Conservation (phyloP, 108 stramenopile species). For the Chaetoceros tenuissimus region DNA sequence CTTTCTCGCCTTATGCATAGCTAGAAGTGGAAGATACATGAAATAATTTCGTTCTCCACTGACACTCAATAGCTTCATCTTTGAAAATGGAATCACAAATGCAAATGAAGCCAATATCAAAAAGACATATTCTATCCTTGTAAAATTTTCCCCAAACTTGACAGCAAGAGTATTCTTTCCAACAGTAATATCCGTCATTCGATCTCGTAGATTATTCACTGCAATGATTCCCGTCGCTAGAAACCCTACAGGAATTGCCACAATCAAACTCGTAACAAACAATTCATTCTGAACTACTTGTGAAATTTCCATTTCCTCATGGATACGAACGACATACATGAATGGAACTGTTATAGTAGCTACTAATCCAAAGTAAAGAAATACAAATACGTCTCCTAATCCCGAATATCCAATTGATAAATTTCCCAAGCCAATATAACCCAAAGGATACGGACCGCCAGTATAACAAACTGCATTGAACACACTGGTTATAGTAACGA, state of each 20-base stretch:
- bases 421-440: slow-evolving; percentile 71
- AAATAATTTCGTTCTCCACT: slow-evolving; percentile 2
- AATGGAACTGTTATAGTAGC: slow-evolving; percentile 68
- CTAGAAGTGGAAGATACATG: slow-evolving; percentile 45
- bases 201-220: slow-evolving; percentile 87
- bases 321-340: slow-evolving; percentile 17
- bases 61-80: neutral
- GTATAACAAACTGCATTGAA: slow-evolving; percentile 85
- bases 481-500: slow-evolving; percentile 43
- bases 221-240: slow-evolving; percentile 80
- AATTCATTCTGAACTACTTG: neutral
- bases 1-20: slow-evolving; percentile 47
- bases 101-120: slow-evolving; percentile 31
- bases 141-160: slow-evolving; percentile 67
- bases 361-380: slow-evolving; percentile 84
- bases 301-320: neutral
- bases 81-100: slow-evolving; percentile 16
- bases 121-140: slow-evolving; percentile 44
- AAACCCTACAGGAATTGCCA: slow-evolving; percentile 26
- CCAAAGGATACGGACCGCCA: slow-evolving; percentile 81
- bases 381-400: slow-evolving; percentile 81
- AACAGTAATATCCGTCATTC: slow-evolving; percentile 65
- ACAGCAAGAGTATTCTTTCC: slow-evolving; percentile 75
- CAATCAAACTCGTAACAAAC: slow-evolving; percentile 2
- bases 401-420: slow-evolving; percentile 81